Conservation (phyloP, 2,329 filamentous ascomycete species). For the Cladosporium sp. region DNA sequence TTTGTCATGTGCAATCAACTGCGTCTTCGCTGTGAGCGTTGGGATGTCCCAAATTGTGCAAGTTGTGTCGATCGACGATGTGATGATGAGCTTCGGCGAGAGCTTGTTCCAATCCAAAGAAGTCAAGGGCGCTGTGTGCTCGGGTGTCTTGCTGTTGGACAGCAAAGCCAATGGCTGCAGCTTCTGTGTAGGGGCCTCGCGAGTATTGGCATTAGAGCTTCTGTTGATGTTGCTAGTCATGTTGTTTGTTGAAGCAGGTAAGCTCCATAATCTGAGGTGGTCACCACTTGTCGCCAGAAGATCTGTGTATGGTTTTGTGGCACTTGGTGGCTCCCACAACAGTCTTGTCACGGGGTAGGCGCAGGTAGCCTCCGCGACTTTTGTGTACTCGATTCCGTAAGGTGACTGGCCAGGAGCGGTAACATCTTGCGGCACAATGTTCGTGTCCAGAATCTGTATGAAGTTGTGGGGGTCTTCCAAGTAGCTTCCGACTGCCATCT, state of each 20-base stretch:
- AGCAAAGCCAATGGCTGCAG: constrained; percentile 88
- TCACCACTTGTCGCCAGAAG: constrained; percentile 93
- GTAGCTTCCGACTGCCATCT: constrained; percentile 93
- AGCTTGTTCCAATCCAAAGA: constrained; percentile 98
- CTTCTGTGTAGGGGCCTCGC: constrained; percentile 67
- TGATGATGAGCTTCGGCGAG: constrained; percentile 95
- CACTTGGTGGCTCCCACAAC: constrained; percentile 92
- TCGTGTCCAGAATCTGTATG: constrained; percentile 95
- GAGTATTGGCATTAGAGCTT: constrained; percentile 62
- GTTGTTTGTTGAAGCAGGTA: constrained; percentile 59
- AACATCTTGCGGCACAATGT: constrained; percentile 68
- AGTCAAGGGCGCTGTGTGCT: constrained; percentile 94
- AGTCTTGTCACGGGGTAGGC: constrained; percentile 96
- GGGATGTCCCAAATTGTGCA: constrained; percentile 99
- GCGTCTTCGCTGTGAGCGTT: constrained; percentile 94
- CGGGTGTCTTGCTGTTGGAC: constrained; percentile 97
- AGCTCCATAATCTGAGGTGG: constrained; percentile 88
- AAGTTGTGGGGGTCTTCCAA: constrained; percentile 98
- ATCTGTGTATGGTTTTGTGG: constrained; percentile 93
- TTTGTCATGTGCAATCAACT: constrained; percentile 97
- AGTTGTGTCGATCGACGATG: constrained; percentile 96
- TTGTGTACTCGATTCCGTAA: constrained; percentile 83
- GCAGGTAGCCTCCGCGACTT: constrained; percentile 93
- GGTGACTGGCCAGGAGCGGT: constrained; percentile 70
- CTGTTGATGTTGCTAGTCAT: constrained; percentile 71